Conservation (phyloP, 177 flowering plant genomes). For the Tripterygium wilfordii region DNA sequence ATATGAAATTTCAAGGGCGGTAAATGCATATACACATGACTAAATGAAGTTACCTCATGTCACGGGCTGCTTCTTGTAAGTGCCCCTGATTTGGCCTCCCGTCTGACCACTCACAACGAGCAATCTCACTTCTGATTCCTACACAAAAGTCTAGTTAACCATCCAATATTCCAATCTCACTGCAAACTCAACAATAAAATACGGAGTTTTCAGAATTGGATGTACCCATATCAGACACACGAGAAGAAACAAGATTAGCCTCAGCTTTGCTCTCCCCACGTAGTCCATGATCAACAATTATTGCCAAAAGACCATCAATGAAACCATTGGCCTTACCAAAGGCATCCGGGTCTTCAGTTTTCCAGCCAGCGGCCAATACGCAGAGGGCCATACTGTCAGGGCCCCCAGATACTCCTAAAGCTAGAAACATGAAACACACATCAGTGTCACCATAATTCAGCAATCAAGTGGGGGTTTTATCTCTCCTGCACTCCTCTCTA, state of each 20-base stretch:
- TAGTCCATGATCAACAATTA: constrained; percentile 82
- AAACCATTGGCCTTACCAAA: constrained; percentile 17
- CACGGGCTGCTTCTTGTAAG: constrained; percentile 86
- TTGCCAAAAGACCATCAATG: constrained; percentile 68
- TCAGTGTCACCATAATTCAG: background rate
- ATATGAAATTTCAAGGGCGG: too few relatives aligned
- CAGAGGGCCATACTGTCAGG: constrained; percentile 88
- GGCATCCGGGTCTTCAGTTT: constrained; percentile 26
- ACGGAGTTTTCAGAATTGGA: background rate
- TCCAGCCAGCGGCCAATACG: constrained; percentile 67
- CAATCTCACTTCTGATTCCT: constrained; percentile 80
- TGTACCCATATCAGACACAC: constrained; percentile 70
- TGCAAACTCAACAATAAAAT: background rate
- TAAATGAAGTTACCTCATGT: too few relatives aligned
- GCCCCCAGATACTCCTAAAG: constrained; percentile 88
- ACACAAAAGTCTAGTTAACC: constrained; percentile 21
- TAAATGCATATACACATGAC: too few relatives aligned
- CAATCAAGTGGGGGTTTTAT: too few relatives aligned
- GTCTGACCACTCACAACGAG: constrained; percentile 59
- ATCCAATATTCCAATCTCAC: constrained; percentile 5
- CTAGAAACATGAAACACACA: constrained; percentile 29
- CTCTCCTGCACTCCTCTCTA: too few relatives aligned
- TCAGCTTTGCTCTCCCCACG: constrained; percentile 77
- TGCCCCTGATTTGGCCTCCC: constrained; percentile 83
- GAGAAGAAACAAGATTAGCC: constrained; percentile 42